phyloP scores from a whole-genome alignment of 768 basidiomycete species.

The Lyophyllum shimeji region DNA sequence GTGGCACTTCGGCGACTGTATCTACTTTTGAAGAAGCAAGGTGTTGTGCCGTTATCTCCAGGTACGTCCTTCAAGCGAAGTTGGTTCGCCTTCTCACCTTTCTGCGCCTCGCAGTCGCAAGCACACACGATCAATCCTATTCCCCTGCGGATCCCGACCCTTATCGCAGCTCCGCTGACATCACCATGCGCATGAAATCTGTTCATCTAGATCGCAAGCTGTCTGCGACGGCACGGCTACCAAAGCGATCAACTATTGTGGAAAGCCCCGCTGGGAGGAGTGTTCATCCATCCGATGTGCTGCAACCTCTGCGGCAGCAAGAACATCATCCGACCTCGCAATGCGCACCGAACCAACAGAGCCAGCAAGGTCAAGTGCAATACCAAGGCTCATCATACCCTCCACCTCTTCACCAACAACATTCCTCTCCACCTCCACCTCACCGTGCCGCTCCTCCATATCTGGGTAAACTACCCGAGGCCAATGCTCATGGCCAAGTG shows the following conservation, averaged over 20 bases:
- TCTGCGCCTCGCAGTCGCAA: constrained; percentile 21
- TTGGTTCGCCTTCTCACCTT: constrained; percentile 6
- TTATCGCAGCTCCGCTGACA: constrained; percentile 85
- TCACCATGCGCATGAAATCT: constrained; percentile 94
- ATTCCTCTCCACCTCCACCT: constrained; percentile 23
- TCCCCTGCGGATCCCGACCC: constrained; percentile 60
- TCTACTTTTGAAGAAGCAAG: constrained; percentile 81
- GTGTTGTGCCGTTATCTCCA: constrained; percentile 82
- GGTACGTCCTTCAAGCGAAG: constrained; percentile 40
- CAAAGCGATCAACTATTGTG: constrained; percentile 92
- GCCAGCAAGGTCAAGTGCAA: constrained; percentile 35
- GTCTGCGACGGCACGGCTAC: constrained; percentile 88
- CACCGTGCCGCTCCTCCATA: constrained; percentile 36
- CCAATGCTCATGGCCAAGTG: constrained; percentile 40
- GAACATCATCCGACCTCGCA: constrained; percentile 34
- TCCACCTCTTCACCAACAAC: constrained; percentile 25
- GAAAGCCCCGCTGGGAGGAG: constrained; percentile 91
- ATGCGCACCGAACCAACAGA: constrained; percentile 30
- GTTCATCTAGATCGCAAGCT: constrained; percentile 94
- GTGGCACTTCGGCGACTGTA: constrained; percentile 92
- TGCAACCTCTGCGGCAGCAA: constrained; percentile 46
- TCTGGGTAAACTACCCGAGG: constrained; percentile 38
- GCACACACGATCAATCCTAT: constrained; percentile 25
- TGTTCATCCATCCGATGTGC: constrained; percentile 69
- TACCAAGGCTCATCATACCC: constrained; percentile 33